Evolutionary conservation across 352 stramenopile species (phyloP).

Genomic region (Ophiocytium majus): DNA sequence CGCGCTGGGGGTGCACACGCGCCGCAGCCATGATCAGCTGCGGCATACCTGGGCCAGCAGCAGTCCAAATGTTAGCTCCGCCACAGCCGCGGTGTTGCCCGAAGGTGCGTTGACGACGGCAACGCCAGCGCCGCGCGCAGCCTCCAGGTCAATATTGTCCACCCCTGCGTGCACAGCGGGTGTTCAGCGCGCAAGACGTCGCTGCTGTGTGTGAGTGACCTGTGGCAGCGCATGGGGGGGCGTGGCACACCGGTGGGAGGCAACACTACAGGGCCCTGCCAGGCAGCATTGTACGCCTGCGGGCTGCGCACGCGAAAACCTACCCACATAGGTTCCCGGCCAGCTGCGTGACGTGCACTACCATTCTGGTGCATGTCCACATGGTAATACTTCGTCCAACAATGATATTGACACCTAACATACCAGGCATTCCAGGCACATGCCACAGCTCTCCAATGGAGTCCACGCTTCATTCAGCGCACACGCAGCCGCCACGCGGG

Average conservation of each 20-base stretch:
- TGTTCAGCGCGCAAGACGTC: background rate
- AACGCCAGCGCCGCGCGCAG: slow-evolving; percentile 34
- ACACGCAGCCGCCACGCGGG: too few relatives aligned
- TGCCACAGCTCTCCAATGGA: too few relatives aligned
- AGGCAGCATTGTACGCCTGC: background rate
- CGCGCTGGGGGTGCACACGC: too few relatives aligned
- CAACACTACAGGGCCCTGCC: background rate
- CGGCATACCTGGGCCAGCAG: background rate
- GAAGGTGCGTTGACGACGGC: slow-evolving; percentile 50
- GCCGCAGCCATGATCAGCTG: too few relatives aligned
- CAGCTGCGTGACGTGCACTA: background rate
- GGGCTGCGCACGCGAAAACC: background rate
- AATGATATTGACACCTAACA: too few relatives aligned
- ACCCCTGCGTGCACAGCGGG: slow-evolving; percentile 17
- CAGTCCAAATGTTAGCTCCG: slow-evolving; percentile 28
- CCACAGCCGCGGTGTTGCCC: slow-evolving; percentile 47
- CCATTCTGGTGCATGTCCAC: background rate
- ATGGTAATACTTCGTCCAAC: too few relatives aligned
- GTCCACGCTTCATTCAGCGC: too few relatives aligned
- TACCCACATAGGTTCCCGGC: background rate
- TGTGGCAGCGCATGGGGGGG: background rate
- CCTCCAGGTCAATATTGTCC: slow-evolving; percentile 54
- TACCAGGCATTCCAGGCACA: too few relatives aligned
- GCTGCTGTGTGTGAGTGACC: too few relatives aligned
- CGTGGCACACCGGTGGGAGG: background rate